phyloP scores from a whole-genome alignment of 2,329 filamentous ascomycete genomes.

The Curvularia hawaiiensis region DNA sequence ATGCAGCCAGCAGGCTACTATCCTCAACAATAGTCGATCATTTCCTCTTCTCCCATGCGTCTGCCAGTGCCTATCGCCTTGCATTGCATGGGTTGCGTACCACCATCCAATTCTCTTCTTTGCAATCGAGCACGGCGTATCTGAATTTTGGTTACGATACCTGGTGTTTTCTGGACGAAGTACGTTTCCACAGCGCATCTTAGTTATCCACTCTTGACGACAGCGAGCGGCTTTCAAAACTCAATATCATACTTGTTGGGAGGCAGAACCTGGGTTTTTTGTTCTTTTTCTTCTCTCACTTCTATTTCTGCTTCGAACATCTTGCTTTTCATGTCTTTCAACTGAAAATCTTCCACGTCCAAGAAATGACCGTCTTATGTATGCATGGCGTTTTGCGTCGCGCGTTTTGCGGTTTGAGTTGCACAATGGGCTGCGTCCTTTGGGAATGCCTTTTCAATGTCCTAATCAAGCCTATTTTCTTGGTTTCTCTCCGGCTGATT shows the following conservation, averaged over 20 bases:
- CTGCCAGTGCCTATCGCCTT: background rate
- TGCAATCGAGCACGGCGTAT: constrained; percentile 16
- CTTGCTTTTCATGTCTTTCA: background rate
- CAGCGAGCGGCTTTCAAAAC: constrained; percentile 13
- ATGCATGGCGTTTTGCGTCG: constrained; percentile 16
- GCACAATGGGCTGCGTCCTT: background rate
- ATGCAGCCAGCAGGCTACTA: constrained; percentile 64
- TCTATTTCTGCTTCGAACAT: background rate
- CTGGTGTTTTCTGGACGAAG: constrained; percentile 11
- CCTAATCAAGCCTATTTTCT: constrained; percentile 8
- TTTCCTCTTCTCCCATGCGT: background rate
- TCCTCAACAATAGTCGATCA: constrained; percentile 37
- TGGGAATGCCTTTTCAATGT: constrained; percentile 5
- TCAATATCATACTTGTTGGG: constrained; percentile 7
- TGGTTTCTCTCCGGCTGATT: background rate
- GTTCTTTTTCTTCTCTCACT: background rate
- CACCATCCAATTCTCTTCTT: constrained; percentile 9
- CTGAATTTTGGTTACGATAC: constrained; percentile 13
- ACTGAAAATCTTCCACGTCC: constrained; percentile 2
- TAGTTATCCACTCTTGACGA: constrained; percentile 7
- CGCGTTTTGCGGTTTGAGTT: constrained; percentile 7
- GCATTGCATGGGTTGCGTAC: constrained; percentile 8
- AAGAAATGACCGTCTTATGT: constrained; percentile 13
- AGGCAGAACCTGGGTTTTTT: background rate
- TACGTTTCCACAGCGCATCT: constrained; percentile 11